Evolutionary conservation across 2,329 filamentous ascomycete genomes (phyloP), one percentile per base, ranked within the genome.

Genomic region (Apiospora marii): DNA sequence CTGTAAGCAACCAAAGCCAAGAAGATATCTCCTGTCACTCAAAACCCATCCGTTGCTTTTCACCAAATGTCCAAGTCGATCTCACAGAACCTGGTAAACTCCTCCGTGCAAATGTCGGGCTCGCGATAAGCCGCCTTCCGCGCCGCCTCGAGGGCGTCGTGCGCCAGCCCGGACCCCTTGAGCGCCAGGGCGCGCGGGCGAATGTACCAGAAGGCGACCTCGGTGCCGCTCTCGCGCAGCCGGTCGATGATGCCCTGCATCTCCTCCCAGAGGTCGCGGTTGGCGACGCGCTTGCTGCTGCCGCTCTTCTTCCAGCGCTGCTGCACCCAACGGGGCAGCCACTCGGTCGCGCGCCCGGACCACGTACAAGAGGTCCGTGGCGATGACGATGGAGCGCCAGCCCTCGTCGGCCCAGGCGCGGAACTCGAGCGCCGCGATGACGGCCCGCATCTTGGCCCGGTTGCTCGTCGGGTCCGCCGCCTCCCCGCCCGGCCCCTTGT

Each of bases 391-490:
- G 1, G 78, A 79, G 13, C 72, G 53, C 79, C 80, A 80, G 71
- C 84, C 76, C 77, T 88, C 85, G 4, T 76, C 79, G 0, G n/a
- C 24, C 87, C 87, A 89, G 73, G 77, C 13, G 4, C 82, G 79
- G 74, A 82, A 85, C 37, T 83, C 80, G 34, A 90, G 81, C 6
- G 85, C 89, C 6, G 82, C 85, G 68, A 89, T 84, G 10, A 85
- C 86, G 7, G 87, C 87, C 19, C 87, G 88, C 8, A 91, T 83
- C 77, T 90, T 86, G 4, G 89, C 89, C 6, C 88, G 83, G 74
- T 89, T 87, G 80, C 83, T 89, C 24, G 83, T 89, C 72, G 86
- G 84, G 13, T 74, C 69, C 58, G 77, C 71, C 0, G 68, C 19
- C 30, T 83, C 78, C 14, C 83, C 84, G 68, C 78, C 84, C 4